Evolutionary conservation across 352 stramenopile genomes (phyloP).

Genomic region (Globisporangium emineosum): DNA sequence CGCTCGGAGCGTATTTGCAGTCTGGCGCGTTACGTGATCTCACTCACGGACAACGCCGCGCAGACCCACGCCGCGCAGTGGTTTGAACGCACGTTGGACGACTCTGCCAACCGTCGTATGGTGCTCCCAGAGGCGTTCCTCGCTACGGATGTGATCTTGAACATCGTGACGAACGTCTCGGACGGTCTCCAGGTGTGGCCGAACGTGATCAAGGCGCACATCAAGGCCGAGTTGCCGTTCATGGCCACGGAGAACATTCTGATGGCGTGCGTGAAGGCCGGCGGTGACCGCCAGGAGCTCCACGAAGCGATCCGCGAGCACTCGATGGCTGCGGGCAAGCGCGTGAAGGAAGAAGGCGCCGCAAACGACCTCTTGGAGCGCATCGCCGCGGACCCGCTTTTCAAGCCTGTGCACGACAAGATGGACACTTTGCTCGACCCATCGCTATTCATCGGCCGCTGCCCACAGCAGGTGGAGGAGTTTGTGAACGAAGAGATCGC

Average conservation of each 20-base stretch:
- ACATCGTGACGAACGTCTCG: constrained; percentile 96
- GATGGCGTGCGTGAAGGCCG: constrained; percentile 98
- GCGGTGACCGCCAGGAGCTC: constrained; percentile 96
- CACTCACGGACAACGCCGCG: constrained; percentile 94
- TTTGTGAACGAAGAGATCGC: constrained; percentile 95
- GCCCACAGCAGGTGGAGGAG: constrained; percentile 94
- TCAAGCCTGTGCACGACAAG: constrained; percentile 94
- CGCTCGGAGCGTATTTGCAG: constrained; percentile 97
- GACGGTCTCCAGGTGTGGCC: constrained; percentile 95
- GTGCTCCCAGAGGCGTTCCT: constrained; percentile 98
- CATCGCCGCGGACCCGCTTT: constrained; percentile 93
- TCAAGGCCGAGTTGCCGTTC: constrained; percentile 98
- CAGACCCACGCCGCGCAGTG: constrained; percentile 98
- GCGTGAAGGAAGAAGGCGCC: constrained; percentile 97
- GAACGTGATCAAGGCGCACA: constrained; percentile 96
- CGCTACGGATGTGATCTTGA: constrained; percentile 97
- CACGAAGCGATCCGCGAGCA: constrained; percentile 98
- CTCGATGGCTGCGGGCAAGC: constrained; percentile 97
- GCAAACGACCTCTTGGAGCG: constrained; percentile 97
- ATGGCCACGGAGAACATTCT: constrained; percentile 99
- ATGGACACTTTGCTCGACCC: constrained; percentile 96
- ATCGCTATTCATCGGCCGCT: constrained; percentile 96
- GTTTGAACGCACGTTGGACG: constrained; percentile 99
- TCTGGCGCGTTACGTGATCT: constrained; percentile 97
- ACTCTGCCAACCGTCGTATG: constrained; percentile 98